Conservation (phyloP, 1,284 basidiomycete species). For the Moniliophthora roreri region DNA sequence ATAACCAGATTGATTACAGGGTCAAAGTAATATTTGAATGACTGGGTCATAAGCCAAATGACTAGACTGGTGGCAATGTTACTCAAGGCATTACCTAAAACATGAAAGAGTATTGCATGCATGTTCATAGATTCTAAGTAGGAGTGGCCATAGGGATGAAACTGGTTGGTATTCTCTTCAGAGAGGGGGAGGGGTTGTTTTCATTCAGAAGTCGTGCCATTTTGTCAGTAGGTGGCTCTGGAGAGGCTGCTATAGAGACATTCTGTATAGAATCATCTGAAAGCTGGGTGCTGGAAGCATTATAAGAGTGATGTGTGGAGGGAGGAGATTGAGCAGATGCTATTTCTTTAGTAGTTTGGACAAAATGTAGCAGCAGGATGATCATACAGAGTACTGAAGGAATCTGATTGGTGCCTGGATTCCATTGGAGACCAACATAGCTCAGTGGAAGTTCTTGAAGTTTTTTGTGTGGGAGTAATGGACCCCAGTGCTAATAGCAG, state of each 20-base stretch:
- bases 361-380: constrained; percentile 88
- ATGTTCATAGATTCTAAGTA: constrained; percentile 94
- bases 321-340: constrained; percentile 56
- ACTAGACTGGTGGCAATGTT: constrained; percentile 95
- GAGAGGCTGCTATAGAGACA: constrained; percentile 15
- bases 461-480: constrained; percentile 25
- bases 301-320: constrained; percentile 27
- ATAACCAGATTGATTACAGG: constrained; percentile 94
- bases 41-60: constrained; percentile 84
- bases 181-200: constrained; percentile 4
- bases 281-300: constrained; percentile 19
- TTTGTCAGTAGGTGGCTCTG: constrained; percentile 25
- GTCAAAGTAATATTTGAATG: constrained; percentile 89
- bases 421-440: constrained; percentile 38
- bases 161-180: constrained; percentile 12
- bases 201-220: constrained; percentile 38
- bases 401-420: constrained; percentile 32
- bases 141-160: constrained; percentile 42
- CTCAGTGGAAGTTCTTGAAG: constrained; percentile 22
- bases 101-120: constrained; percentile 92
- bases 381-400: constrained; percentile 68
- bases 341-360: constrained; percentile 86
- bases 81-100: constrained; percentile 94
- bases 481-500: constrained; percentile 21
- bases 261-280: constrained; percentile 8